Evolutionary conservation across 2,329 filamentous ascomycete species (phyloP), one percentile per base, ranked within the genome.

Genomic region (Seiridium cupressi): DNA sequence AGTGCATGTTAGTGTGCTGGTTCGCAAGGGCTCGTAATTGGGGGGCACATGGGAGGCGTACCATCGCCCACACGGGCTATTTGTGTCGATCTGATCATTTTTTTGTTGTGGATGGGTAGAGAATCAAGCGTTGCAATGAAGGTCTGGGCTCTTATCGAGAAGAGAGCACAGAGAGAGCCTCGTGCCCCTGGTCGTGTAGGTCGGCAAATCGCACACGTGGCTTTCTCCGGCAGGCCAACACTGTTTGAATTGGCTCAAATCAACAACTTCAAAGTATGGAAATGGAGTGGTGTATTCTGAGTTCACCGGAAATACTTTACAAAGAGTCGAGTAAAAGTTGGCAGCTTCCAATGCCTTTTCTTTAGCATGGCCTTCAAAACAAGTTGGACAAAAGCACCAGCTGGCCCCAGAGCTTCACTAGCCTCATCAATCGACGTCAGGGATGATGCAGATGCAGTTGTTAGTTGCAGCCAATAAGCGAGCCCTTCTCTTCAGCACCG

Each of bases 21-120:
- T 31, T 55, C 13, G 60, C 5, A 31, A 53, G n/a, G 48, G 35
- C 42, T 32, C n/a, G 57, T 55, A 36, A 40, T 40, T 5, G 40
- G 54, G 49, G 55, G 55, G 48, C 57, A 59, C 63, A 62, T 53
- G 60, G 61, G 13, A 44, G 38, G 63, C 69, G 61, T 72, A 95
- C 93, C 94, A 79, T 98, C 95, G 56, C 69, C 68, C 62, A 98
- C 85, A 77, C 95, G 86, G 66, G 92, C 90, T 79, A 99, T 97
- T 79, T 97, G 92, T 57, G 94, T 99, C 70, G 93, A 95, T 75
- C 86, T 87, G 71, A 97, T 94, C 93, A 94, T 95, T 34, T 67
- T 75, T 3, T 40, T 4, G 32, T 35, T 36, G 3, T 38, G 49
- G 5, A 8, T 51, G 49, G 18, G 3, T 35, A 35, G 32, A 26